Evolutionary conservation across 148 eudicot species (phyloP).

Genomic region (Camellia japonica): DNA sequence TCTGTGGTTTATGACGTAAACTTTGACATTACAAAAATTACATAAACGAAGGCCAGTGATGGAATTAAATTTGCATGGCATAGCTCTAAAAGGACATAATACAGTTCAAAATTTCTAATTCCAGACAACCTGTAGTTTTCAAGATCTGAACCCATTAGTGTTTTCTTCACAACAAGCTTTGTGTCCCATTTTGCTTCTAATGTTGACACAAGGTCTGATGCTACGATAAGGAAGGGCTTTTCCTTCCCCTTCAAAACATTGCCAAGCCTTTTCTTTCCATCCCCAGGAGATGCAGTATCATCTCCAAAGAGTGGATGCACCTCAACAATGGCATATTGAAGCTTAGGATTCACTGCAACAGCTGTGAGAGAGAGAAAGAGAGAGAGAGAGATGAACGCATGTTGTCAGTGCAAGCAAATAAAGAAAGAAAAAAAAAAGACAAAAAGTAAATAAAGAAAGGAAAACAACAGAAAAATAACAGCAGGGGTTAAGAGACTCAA

Average conservation of each 20-base stretch:
- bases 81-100: not conserved
- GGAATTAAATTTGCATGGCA: not conserved
- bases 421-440: too few relatives aligned
- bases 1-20: not conserved
- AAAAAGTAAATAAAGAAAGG: too few relatives aligned
- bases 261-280: too few relatives aligned
- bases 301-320: too few relatives aligned
- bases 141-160: conserved; percentile 18
- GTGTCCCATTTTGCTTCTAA: conserved; percentile 85
- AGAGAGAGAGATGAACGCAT: conserved; percentile 16
- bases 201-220: conserved; percentile 73
- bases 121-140: conserved; percentile 51
- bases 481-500: too few relatives aligned
- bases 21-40: not conserved
- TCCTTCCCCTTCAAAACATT: conserved; percentile 19
- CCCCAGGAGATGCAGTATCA: too few relatives aligned
- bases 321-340: conserved; percentile 46
- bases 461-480: too few relatives aligned
- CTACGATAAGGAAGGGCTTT: conserved; percentile 62
- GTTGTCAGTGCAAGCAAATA: too few relatives aligned
- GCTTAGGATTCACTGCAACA: conserved; percentile 93
- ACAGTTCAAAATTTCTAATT: not conserved
- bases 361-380: conserved; percentile 39
- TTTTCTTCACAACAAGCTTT: conserved; percentile 67
- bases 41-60: not conserved